phyloP scores from a whole-genome alignment of 169 alveolate species.

The Amoebophrya sp. region DNA sequence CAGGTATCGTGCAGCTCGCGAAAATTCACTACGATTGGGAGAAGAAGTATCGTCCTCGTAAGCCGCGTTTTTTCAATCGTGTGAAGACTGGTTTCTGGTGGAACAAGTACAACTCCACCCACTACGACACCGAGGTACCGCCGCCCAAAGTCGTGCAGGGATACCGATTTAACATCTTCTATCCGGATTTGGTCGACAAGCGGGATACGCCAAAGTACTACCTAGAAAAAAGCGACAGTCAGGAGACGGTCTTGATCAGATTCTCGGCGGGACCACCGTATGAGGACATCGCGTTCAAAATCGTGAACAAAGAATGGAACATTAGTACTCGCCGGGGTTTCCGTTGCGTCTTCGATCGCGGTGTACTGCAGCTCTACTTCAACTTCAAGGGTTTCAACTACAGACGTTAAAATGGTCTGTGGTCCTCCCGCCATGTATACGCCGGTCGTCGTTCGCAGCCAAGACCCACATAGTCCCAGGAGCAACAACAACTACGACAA shows the following conservation, averaged over 20 bases:
- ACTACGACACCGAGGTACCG: conserved; percentile 88
- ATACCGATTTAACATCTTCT: conserved; percentile 81
- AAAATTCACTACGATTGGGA: conserved; percentile 51
- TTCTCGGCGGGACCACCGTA: conserved; percentile 96
- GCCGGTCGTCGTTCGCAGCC: no score
- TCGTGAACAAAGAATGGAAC: conserved; percentile 93
- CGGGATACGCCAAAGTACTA: not conserved
- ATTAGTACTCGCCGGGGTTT: conserved; percentile 41
- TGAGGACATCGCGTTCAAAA: conserved; percentile 90
- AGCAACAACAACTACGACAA: no score
- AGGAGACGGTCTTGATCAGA: conserved; percentile 70
- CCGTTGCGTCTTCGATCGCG: conserved; percentile 49
- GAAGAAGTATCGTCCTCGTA: conserved; percentile 54
- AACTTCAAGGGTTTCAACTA: conserved; percentile 46
- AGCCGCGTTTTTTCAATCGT: conserved; percentile 68
- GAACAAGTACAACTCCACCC: conserved; percentile 80
- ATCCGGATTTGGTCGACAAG: conserved; percentile 81
- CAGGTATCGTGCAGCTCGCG: not conserved
- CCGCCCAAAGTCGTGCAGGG: conserved; percentile 89
- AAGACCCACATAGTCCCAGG: no score
- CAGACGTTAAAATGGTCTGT: conserved; percentile 31
- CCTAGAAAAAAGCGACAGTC: conserved; percentile 31
- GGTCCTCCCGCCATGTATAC: not conserved
- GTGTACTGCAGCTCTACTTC: conserved; percentile 53
- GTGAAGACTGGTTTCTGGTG: not conserved